These are phyloP conservation scores for Phellopilus nigrolimitatus DNA, from an alignment of 1,284 basidiomycete genomes.

Conservation along the genomic window DNA sequence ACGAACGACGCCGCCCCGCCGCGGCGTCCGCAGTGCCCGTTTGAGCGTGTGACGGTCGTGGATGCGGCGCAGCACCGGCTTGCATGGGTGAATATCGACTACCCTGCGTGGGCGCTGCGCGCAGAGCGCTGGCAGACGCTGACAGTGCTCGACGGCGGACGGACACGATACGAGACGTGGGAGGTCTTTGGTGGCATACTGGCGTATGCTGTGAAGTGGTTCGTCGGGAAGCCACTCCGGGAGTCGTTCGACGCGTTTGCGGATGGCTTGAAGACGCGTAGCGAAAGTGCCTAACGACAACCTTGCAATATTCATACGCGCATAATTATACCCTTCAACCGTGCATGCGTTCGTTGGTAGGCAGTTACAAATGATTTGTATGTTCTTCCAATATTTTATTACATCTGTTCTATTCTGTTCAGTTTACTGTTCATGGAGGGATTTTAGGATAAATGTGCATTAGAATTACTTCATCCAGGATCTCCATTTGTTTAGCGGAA, in stretches of 20 bases:
- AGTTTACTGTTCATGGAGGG: too few species aligned
- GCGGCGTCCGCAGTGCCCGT: constrained; percentile 34
- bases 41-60: constrained; percentile 40
- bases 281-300: constrained; percentile 3
- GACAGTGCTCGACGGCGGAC: constrained; percentile 36
- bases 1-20: constrained; percentile 38
- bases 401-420: too few species aligned
- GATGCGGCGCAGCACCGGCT: constrained; percentile 49
- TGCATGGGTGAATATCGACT: constrained; percentile 47
- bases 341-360: too few species aligned
- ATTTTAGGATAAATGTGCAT: too few species aligned
- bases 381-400: too few species aligned
- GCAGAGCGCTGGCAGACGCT: constrained; percentile 64
- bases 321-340: too few species aligned
- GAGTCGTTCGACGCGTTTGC: constrained; percentile 12
- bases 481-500: too few species aligned
- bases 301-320: too few species aligned
- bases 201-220: constrained; percentile 47
- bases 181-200: constrained; percentile 55
- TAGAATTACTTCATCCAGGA: too few species aligned
- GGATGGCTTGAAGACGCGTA: constrained; percentile 6
- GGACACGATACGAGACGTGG: constrained; percentile 63
- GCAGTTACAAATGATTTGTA: too few species aligned
- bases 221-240: constrained; percentile 1
- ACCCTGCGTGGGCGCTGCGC: constrained; percentile 45